phyloP scores from a whole-genome alignment of 371 early-diverging fungal genomes.

The Synchytrium microbalum region DNA sequence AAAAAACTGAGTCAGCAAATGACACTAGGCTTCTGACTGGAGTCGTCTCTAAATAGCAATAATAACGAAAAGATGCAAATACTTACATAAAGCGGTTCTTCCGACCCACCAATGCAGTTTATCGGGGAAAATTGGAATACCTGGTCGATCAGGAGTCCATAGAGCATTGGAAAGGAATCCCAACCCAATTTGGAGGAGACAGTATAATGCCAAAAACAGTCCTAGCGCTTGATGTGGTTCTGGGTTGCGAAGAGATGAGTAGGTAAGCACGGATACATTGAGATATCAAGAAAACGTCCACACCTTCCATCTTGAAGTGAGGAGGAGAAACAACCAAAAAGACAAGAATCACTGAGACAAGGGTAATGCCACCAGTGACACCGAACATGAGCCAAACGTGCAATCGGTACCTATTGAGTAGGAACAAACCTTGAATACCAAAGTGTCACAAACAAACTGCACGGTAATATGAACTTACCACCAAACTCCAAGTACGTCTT shows the following conservation, averaged over 20 bases:
- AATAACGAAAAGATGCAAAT: too few species aligned
- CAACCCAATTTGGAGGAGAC: slow-evolving; percentile 19
- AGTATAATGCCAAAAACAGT: slow-evolving; percentile 10
- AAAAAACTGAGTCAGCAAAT: slow-evolving; percentile 9
- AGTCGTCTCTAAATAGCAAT: too few species aligned
- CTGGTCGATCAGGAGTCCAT: slow-evolving; percentile 13
- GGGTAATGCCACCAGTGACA: slow-evolving; percentile 5
- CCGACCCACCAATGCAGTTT: slow-evolving; percentile 32
- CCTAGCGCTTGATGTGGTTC: slow-evolving; percentile 9
- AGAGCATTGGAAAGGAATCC: slow-evolving; percentile 24
- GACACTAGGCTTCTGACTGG: too few species aligned
- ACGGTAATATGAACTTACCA: slow-evolving; percentile 23
- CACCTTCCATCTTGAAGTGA: slow-evolving; percentile 9
- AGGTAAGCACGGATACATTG: slow-evolving; percentile 8
- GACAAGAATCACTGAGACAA: slow-evolving; percentile 5
- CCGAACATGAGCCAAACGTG: slow-evolving; percentile 12
- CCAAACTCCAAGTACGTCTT: slow-evolving; percentile 21
- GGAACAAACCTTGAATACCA: too few species aligned
- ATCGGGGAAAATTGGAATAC: slow-evolving; percentile 29
- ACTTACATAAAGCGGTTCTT: slow-evolving; percentile 1
- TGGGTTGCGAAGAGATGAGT: slow-evolving; percentile 9
- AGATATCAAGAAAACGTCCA: slow-evolving; percentile 8
- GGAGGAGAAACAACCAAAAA: too few species aligned
- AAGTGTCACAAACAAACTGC: slow-evolving; percentile 15
- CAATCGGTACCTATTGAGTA: too few species aligned